Percentiles rank a stretch among this genome's conserved stretches.
Evolutionary conservation across 2,329 filamentous ascomycete genomes (phyloP).

Genomic region (Botryosphaeria agaves): DNA sequence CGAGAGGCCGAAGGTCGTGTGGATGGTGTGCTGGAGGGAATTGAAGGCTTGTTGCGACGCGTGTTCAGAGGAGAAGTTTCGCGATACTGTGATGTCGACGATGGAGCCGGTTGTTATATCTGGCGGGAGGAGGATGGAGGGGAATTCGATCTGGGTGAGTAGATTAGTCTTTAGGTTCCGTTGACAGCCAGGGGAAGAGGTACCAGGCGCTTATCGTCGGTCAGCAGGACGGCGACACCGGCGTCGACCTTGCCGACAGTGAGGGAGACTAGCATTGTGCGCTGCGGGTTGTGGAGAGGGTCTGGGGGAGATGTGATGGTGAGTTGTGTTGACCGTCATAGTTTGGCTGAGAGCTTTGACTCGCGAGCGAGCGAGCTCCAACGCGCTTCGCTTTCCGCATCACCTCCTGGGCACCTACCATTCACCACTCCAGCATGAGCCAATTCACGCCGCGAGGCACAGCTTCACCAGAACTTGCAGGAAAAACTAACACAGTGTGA

Average conservation of each 20-base stretch:
- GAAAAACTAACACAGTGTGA: no score
- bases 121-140: slow-evolving; percentile 85
- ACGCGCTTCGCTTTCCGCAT: no score
- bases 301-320: no score
- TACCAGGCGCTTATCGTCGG: slow-evolving; percentile 92
- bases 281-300: no score
- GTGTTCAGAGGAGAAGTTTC: slow-evolving; percentile 66
- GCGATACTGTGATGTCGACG: slow-evolving; percentile 88
- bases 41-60: slow-evolving; percentile 61
- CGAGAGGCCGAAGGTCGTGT: slow-evolving; percentile 64
- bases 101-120: slow-evolving; percentile 94
- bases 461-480: no score
- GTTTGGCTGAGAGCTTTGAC: no score
- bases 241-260: slow-evolving; percentile 99
- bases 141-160: slow-evolving; percentile 73
- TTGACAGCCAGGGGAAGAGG: slow-evolving; percentile 2
- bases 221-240: slow-evolving; percentile 90
- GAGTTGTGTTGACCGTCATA: no score
- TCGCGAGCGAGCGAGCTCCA: no score
- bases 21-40: slow-evolving; percentile 76
- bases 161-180: slow-evolving; percentile 5
- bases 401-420: no score
- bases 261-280: slow-evolving; percentile 80
- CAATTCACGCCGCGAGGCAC: no score
- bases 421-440: no score